These are phyloP conservation scores for Ambrosiella xylebori DNA, from an alignment of 2,329 filamentous ascomycete genomes.

Conservation along the genomic window DNA sequence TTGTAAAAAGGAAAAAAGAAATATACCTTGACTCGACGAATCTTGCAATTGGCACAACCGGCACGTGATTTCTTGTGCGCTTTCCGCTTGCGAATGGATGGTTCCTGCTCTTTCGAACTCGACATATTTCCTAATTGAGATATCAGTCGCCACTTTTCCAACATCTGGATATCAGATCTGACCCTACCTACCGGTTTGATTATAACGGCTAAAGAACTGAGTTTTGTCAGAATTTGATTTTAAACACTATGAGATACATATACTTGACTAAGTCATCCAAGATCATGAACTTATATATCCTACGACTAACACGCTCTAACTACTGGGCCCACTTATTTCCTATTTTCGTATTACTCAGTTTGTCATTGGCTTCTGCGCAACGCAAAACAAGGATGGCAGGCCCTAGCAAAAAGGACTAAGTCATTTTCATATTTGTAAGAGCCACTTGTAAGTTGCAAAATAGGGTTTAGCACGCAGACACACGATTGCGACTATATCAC, in stretches of 20 bases:
- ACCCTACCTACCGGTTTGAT: too few species aligned
- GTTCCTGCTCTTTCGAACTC: background rate
- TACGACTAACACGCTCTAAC: background rate
- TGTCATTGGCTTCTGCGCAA: background rate
- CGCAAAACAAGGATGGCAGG: background rate
- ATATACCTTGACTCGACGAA: constrained; percentile 33
- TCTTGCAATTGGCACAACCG: constrained; percentile 39
- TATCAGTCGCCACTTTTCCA: too few species aligned
- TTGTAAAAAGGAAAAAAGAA: background rate
- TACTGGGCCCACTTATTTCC: background rate
- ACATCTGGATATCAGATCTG: too few species aligned
- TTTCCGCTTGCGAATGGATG: constrained; percentile 18
- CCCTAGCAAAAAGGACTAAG: background rate
- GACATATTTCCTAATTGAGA: too few species aligned
- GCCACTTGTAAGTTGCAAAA: too few species aligned
- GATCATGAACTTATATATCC: background rate
- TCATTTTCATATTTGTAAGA: background rate
- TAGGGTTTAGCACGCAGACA: too few species aligned
- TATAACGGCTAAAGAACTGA: too few species aligned
- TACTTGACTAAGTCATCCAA: too few species aligned
- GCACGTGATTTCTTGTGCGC: constrained; percentile 34
- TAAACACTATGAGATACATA: too few species aligned
- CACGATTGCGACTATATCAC: too few species aligned
- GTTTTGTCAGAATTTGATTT: too few species aligned
- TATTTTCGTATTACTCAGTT: background rate